A percentile compares a stretch with the other conserved stretches of the same genome.
phyloP scores from a whole-genome alignment of 208 protist species.

The Wallacemonas sp. region DNA sequence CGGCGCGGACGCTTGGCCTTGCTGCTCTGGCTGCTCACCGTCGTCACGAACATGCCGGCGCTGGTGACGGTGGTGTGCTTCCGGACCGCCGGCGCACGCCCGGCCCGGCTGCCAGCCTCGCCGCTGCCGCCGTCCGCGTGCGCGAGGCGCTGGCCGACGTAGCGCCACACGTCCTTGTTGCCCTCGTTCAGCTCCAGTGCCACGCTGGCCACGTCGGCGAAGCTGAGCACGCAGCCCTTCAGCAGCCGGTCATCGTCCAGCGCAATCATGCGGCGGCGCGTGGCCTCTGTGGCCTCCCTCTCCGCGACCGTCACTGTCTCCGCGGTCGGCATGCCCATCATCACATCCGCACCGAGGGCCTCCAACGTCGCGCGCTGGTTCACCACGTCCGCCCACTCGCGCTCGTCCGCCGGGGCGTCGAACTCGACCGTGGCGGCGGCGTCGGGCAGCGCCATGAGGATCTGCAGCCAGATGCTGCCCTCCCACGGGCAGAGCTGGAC shows the following conservation, averaged over 20 bases:
- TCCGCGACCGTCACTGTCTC: background rate
- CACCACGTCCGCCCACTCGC: constrained; percentile 17
- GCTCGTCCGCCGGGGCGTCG: constrained; percentile 25
- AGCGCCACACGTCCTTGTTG: constrained; percentile 21
- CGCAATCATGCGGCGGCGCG: background rate
- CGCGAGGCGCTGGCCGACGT: constrained; percentile 17
- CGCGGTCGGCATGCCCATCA: background rate
- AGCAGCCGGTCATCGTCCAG: constrained; percentile 17
- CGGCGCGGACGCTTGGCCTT: background rate
- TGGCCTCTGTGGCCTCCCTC: background rate
- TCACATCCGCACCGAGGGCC: background rate
- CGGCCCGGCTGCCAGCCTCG: background rate
- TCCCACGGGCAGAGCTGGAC: constrained; percentile 23
- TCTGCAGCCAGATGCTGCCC: constrained; percentile 22
- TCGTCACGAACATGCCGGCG: constrained; percentile 6
- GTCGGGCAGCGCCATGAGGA: constrained; percentile 16
- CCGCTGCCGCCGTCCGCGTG: background rate
- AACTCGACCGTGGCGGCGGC: constrained; percentile 23
- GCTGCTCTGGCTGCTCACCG: background rate
- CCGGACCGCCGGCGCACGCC: background rate
- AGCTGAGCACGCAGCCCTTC: constrained; percentile 21
- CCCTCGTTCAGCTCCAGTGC: constrained; percentile 19
- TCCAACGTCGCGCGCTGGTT: constrained; percentile 18
- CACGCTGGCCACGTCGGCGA: constrained; percentile 24
- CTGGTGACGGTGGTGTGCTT: background rate